Base-by-base conservation (phyloP, 2,329 filamentous ascomycete species). In the Diaporthe vaccinii region DNA sequence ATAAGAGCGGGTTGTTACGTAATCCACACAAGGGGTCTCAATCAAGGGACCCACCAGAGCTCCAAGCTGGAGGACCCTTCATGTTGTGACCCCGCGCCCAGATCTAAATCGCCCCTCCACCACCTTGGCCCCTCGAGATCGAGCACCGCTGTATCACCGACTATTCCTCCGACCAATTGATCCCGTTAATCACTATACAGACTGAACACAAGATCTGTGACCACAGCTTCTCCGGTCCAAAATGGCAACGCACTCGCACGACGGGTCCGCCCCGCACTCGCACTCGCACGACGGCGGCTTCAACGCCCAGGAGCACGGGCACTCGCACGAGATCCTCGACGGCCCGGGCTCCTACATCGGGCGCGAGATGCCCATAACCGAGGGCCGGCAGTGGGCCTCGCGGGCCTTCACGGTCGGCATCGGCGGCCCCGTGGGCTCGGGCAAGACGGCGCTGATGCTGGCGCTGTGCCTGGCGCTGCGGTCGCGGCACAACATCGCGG, bases 391-490 rank as follows among this genome's bases (percentile, higher is more conserved):
- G 82, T 99, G 96, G 94, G 89, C 89, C 39, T 94, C 98, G 78
- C 90, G 97, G 75, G 96, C 96, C 20, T 99, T 98, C 82, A 98
- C 97, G 6, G 90, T 99, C 81, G 97, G 97, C n/a, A 98, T 98
- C 85, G 97, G 97, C 86, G 97, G 97, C 95, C 97, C 97, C 76
- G 97, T 99, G 72, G 97, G 97, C 78, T 98, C 96, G 34, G 97
- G 97, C 82, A 99, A 99, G 85, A 98, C 97, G 0, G 97, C 97
- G 25, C 91, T 98, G 39, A 98, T 99, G 96, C 92, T 98, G 15
- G 93, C 94, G 53, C 94, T 98, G 79, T 98, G 95, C 87, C 92
- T 92, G 49, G 93, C 93, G 10, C 92, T 99, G 9, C 94, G 97
- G 77, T 89, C 92, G 69, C 88, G 90, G 73, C 96, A 94, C 90